Evolutionary conservation across 202 grass and related monocot species (phyloP), one percentile per base, ranked within the genome.

Genomic region (Setaria italica): DNA sequence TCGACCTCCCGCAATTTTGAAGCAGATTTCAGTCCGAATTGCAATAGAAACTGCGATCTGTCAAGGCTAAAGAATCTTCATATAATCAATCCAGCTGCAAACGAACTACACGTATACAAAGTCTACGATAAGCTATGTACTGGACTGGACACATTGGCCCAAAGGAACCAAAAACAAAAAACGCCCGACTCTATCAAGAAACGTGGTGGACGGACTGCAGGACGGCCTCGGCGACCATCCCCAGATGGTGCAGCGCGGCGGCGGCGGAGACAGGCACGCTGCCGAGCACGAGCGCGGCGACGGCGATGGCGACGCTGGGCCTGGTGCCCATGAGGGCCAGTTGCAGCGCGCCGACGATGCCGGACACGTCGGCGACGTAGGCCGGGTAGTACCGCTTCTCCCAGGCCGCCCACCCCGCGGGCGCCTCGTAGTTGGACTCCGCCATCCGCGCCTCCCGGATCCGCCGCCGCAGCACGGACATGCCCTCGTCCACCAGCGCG

Each of bases 361-460:
- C 41, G 4, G 85, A 88, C 30, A 98, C 91, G 65, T 87, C 88
- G 25, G 85, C 84, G 48, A 89, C 56, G 84, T 98, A 98, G 9
- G 77, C 88, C 41, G 70, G 59, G 70, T 95, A 90, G 84, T 86
- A 93, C 1, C 79, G 72, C 85, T 89, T 93, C 89, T 97, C 95
- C 95, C 95, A 97, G 33, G 70, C 77, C 76, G 89, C 88, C 95
- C 95, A 98, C 50, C 49, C 77, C 13, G 65, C 11, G 32, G 91
- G 91, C 41, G 80, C 88, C 77, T 95, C 95, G 79, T 80, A 84
- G 75, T 86, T 90, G 10, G 21, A 76, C 85, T 95, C 92, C 16
- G 29, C 82, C 82, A 82, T 87, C 17, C 87, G 76, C 37, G 73
- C 81, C 77, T 98, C 89, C 42, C 88, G 69, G 75, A 95, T 90